Percentiles rank a stretch among this genome's conserved stretches.
Conservation (phyloP, 1,284 basidiomycete species). For the Filobasidium uniguttulatum region DNA sequence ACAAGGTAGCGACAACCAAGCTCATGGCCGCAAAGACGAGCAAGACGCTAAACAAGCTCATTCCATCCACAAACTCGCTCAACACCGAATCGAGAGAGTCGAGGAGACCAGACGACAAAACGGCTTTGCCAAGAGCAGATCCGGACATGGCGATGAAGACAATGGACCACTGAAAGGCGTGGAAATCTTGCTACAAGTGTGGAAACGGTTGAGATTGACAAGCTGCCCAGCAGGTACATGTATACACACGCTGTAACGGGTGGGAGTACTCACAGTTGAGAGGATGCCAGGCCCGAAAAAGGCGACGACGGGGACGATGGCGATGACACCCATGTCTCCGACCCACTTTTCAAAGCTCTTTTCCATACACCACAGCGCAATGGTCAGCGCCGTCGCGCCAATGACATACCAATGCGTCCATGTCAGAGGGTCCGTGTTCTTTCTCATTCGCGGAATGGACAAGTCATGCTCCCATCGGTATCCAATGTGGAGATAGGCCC, state of each 20-base stretch:
- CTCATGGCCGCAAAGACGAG: slow-evolving; percentile 69
- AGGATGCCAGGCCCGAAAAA: slow-evolving; percentile 92
- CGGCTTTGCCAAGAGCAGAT: slow-evolving; percentile 88
- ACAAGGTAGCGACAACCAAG: slow-evolving; percentile 52
- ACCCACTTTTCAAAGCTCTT: slow-evolving; percentile 62
- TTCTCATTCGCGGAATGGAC: slow-evolving; percentile 66
- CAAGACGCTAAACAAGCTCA: slow-evolving; percentile 67
- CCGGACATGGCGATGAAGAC: slow-evolving; percentile 96
- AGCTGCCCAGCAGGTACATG: no score
- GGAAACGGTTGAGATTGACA: no score
- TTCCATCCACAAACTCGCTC: slow-evolving; percentile 53
- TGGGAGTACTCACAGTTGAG: slow-evolving; percentile 61
- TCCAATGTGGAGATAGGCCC: slow-evolving; percentile 71
- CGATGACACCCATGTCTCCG: slow-evolving; percentile 97
- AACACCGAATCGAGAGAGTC: slow-evolving; percentile 61
- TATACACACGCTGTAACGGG: no score
- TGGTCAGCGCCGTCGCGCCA: slow-evolving; percentile 72
- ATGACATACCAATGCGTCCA: slow-evolving; percentile 82
- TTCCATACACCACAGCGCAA: slow-evolving; percentile 81
- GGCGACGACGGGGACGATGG: slow-evolving; percentile 79
- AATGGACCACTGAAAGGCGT: slow-evolving; percentile 85
- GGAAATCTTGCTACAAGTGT: slow-evolving; percentile 67
- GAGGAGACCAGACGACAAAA: slow-evolving; percentile 75
- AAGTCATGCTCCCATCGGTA: slow-evolving; percentile 77
- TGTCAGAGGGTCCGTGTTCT: slow-evolving; percentile 66